Conservation (phyloP, 768 basidiomycete genomes). For the Nidula microcarpa region DNA sequence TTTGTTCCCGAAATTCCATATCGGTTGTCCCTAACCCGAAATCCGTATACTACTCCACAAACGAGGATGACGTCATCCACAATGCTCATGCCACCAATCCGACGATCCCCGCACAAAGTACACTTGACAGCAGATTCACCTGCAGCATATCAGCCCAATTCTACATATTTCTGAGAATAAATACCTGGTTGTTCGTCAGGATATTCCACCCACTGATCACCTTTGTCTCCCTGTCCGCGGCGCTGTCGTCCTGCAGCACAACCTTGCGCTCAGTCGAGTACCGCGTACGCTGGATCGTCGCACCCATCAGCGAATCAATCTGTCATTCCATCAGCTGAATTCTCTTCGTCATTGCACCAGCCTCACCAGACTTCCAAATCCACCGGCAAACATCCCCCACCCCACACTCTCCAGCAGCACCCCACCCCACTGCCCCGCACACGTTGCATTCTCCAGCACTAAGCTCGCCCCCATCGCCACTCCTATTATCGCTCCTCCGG, state of each 20-base stretch:
- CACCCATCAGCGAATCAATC: constrained; percentile 87
- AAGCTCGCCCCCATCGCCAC: constrained; percentile 52
- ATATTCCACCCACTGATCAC: constrained; percentile 64
- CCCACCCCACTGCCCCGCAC: constrained; percentile 25
- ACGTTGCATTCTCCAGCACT: constrained; percentile 57
- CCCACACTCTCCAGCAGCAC: constrained; percentile 40
- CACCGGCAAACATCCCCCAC: constrained; percentile 67
- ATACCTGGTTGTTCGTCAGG: constrained; percentile 82
- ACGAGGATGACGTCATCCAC: constrained; percentile 19
- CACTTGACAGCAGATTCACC: constrained; percentile 41
- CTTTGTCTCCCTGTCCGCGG: constrained; percentile 25
- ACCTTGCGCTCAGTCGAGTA: constrained; percentile 60
- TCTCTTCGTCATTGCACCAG: background rate
- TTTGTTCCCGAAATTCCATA: too few species aligned
- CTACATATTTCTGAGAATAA: background rate
- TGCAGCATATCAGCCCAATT: constrained; percentile 7
- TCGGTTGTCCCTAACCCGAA: too few species aligned
- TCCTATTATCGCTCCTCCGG: constrained; percentile 76
- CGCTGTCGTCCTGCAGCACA: constrained; percentile 57
- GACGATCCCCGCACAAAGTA: constrained; percentile 25
- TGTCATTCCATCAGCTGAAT: constrained; percentile 18
- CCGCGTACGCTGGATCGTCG: constrained; percentile 78
- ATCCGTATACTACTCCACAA: too few species aligned
- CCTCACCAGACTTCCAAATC: constrained; percentile 75
- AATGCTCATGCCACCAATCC: constrained; percentile 15